Evolutionary conservation across 1,284 basidiomycete genomes (phyloP).

Genomic region (Rhodotorula sp.): DNA sequence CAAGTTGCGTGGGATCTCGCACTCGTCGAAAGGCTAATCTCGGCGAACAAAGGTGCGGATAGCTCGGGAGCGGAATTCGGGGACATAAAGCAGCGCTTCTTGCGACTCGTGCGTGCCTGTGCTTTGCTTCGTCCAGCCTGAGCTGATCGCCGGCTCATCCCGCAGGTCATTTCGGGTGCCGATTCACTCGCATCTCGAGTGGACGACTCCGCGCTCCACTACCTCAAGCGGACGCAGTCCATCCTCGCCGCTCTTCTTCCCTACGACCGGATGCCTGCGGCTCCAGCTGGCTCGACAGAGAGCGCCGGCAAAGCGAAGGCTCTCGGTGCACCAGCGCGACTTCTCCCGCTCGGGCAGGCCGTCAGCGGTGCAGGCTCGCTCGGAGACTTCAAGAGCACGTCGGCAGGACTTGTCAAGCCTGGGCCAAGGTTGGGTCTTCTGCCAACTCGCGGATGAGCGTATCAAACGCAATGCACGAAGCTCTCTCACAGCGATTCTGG

Average conservation of each 20-base stretch:
- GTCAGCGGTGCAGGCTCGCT: background rate
- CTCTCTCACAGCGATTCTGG: too few relatives aligned
- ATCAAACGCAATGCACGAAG: too few relatives aligned
- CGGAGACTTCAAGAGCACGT: conserved; percentile 4
- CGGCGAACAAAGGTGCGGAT: background rate
- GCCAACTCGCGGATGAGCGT: conserved; percentile 8
- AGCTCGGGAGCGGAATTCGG: background rate
- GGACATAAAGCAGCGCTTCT: background rate
- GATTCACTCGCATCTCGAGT: background rate
- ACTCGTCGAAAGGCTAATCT: conserved; percentile 9
- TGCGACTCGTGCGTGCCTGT: conserved; percentile 4
- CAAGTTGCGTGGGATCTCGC: conserved; percentile 29
- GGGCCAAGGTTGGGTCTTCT: conserved; percentile 27
- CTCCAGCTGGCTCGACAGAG: background rate
- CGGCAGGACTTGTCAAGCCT: conserved; percentile 17
- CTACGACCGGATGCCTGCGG: background rate
- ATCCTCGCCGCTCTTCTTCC: conserved; percentile 25
- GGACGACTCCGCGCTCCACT: background rate
- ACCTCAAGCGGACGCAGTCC: conserved; percentile 34
- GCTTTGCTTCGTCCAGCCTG: too few relatives aligned
- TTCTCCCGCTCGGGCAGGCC: conserved; percentile 6
- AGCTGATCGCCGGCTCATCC: background rate
- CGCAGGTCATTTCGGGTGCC: background rate
- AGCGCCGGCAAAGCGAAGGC: background rate
- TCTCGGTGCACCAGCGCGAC: background rate